These are phyloP conservation scores for Spergularia azorica DNA, from an alignment of 179 eudicot species.

Conservation along the genomic window DNA sequence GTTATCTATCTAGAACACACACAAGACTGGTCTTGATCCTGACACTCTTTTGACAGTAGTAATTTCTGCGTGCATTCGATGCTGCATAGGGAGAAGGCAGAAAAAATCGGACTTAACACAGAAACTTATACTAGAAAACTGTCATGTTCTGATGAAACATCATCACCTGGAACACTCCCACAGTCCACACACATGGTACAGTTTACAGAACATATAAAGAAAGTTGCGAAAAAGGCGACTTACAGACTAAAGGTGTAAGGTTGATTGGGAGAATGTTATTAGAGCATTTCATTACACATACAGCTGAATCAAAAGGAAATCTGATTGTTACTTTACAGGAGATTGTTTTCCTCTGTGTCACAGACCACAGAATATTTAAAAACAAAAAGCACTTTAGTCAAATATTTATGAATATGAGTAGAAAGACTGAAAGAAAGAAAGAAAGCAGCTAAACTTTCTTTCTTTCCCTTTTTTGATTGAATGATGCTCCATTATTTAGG, in stretches of 20 bases:
- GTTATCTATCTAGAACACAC: no score
- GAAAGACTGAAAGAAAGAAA: background rate
- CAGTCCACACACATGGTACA: slow-evolving; percentile 3
- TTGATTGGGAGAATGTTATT: slow-evolving; percentile 4
- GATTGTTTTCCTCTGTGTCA: slow-evolving; percentile 15
- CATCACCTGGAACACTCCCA: slow-evolving; percentile 7
- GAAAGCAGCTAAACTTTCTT: slow-evolving; percentile 18
- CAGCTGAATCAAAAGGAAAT: slow-evolving; percentile 19
- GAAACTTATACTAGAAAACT: slow-evolving; percentile 12
- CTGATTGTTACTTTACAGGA: slow-evolving; percentile 17
- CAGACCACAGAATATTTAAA: slow-evolving; percentile 10
- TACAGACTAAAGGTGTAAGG: slow-evolving; percentile 16
- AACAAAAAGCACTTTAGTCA: slow-evolving; percentile 5
- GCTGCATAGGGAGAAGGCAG: slow-evolving; percentile 7
- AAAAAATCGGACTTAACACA: background rate
- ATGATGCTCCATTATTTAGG: slow-evolving; percentile 35
- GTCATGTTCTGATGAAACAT: slow-evolving; percentile 13
- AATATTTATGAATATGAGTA: background rate
- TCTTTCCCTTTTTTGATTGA: slow-evolving; percentile 24
- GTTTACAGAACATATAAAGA: background rate
- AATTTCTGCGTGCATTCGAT: no score
- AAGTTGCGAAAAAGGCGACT: background rate
- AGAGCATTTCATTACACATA: slow-evolving; percentile 11
- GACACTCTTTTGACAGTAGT: no score
- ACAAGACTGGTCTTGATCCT: no score